Conservation (phyloP, 371 early-diverging fungal species). For the Entomophthora muscae region DNA sequence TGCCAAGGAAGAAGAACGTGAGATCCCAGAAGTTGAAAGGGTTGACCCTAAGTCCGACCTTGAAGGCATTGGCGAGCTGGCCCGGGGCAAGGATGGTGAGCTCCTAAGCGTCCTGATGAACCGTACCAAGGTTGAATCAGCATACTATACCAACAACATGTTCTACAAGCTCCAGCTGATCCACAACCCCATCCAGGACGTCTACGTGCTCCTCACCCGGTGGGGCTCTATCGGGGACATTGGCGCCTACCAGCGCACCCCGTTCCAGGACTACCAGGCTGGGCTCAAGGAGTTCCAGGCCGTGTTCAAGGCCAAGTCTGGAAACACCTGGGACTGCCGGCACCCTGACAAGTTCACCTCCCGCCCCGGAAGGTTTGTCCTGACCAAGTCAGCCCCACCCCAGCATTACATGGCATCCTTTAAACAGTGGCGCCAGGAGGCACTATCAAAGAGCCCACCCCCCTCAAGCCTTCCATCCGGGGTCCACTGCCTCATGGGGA, state of each 20-base stretch:
- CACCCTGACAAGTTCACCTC: constrained; percentile 14
- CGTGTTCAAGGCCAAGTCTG: constrained; percentile 36
- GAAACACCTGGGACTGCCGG: constrained; percentile 26
- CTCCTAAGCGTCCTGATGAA: constrained; percentile 27
- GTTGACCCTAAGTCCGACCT: constrained; percentile 21
- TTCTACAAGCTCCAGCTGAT: constrained; percentile 42
- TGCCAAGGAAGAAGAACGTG: constrained; percentile 10
- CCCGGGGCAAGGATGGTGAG: constrained; percentile 15
- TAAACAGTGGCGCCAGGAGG: constrained; percentile 1
- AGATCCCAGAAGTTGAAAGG: constrained; percentile 1
- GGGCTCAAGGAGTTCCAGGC: constrained; percentile 30
- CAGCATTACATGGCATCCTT: background rate
- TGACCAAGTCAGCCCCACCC: constrained; percentile 16
- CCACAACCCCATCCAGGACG: no score
- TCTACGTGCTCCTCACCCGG: constrained; percentile 34
- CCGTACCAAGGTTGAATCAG: constrained; percentile 22
- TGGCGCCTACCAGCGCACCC: constrained; percentile 39
- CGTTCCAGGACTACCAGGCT: constrained; percentile 24
- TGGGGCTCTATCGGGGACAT: constrained; percentile 30
- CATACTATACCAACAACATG: constrained; percentile 18
- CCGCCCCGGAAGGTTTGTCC: constrained; percentile 26
- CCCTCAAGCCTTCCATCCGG: background rate
- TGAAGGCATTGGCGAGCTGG: constrained; percentile 19
- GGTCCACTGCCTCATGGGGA: background rate
- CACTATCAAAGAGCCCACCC: background rate